A percentile compares a stretch with the other conserved stretches of the same genome.
phyloP scores from a whole-genome alignment of 805 yeast genomes.

The Cyberlindnera maritima region DNA sequence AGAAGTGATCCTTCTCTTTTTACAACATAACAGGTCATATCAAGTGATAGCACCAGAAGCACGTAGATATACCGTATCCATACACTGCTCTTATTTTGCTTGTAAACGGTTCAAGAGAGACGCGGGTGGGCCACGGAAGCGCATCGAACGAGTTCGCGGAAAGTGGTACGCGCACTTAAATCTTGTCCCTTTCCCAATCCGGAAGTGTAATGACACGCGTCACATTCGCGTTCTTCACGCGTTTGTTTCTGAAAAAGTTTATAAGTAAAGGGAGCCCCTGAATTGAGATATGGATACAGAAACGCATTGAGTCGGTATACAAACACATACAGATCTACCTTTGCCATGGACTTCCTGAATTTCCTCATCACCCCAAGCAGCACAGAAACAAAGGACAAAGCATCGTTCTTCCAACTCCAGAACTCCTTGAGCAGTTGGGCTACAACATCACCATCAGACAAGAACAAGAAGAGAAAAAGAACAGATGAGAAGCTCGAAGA shows the following conservation, averaged over 20 bases:
- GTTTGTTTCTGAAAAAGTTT: not conserved
- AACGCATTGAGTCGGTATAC: not conserved
- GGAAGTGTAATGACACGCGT: conserved; percentile 16
- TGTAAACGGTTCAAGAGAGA: too few species aligned
- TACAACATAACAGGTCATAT: too few species aligned
- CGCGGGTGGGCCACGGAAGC: too few species aligned
- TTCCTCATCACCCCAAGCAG: not conserved
- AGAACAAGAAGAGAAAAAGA: conserved; percentile 1
- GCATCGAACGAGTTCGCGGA: not conserved
- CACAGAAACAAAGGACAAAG: not conserved
- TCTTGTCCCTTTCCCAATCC: conserved; percentile 10
- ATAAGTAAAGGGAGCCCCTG: not conserved
- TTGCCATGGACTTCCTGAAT: not conserved
- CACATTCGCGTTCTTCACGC: conserved; percentile 2
- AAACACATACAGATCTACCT: not conserved
- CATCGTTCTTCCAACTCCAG: not conserved
- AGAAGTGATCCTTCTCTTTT: too few species aligned
- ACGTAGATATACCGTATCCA: too few species aligned
- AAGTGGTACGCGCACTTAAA: conserved; percentile 1
- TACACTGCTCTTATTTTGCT: too few species aligned
- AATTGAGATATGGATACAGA: too few species aligned
- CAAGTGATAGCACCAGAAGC: too few species aligned
- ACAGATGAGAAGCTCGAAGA: not conserved
- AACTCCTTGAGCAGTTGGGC: not conserved
- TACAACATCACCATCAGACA: not conserved